Evolutionary conservation across 2,329 filamentous ascomycete species (phyloP), one percentile per base, ranked within the genome.

Genomic region (Fusarium sp.): DNA sequence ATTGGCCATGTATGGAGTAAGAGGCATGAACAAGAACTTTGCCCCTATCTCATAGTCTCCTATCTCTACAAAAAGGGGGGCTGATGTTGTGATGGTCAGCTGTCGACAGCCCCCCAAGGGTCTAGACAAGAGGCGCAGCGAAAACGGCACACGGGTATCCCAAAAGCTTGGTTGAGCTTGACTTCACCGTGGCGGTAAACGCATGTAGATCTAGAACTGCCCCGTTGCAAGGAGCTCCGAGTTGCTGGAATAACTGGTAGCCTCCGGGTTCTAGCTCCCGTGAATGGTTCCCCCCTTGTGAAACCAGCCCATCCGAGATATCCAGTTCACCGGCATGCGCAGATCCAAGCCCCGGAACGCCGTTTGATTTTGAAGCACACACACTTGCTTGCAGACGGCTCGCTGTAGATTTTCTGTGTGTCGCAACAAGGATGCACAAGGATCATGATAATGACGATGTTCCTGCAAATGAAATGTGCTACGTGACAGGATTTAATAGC

Each of bases 41-140:
- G 46, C 46, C 46, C 31, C 33, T 57, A 57, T 40, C 53, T 38
- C 16, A 24, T 29, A 12, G 35, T 27, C 22, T n/a, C 22, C 33
- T 27, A 33, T 36, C 16, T 57, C 20, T 20, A 8, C 11, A n/a
- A 36, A 55, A 60, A 36, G 55, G 62, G 62, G 56, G 35, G 60
- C 33, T 51, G 35, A 55, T 62, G 42, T 49, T 61, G 35, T 46
- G 33, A 63, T 36, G 60, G 29, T 65, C 68, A 71, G 68, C 59
- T 35, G 63, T 62, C 24, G 49, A 42, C 68, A 40, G 70, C 70
- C 71, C 38, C 38, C 12, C 36, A 58, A 40, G 44, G 29, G 70
- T 67, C 70, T 42, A 59, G 66, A 56, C 58, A 67, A 71, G 67
- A 31, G 70, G 70, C 70, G 67, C 70, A 73, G 67, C 46, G 31